phyloP scores from a whole-genome alignment of 305 asterid genomes.

The Solanum hybrid region DNA sequence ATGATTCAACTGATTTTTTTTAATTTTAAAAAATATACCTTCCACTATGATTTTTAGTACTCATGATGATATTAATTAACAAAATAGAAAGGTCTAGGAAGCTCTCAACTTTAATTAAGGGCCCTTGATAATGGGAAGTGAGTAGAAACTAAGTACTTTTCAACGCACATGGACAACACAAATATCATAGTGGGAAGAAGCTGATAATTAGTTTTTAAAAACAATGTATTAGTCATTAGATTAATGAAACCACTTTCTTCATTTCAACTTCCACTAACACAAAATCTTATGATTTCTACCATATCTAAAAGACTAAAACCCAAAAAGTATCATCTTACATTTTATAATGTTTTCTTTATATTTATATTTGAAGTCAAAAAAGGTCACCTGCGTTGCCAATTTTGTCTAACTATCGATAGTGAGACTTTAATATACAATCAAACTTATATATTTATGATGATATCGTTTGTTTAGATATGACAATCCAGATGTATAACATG shows the following conservation, averaged over 20 bases:
- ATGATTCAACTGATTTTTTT: neutral
- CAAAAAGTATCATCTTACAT: neutral
- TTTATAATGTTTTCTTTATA: neutral
- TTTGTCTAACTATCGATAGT: neutral
- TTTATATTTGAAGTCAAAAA: neutral
- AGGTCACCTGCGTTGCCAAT: neutral
- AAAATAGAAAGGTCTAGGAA: neutral
- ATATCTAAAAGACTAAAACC: neutral
- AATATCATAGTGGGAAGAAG: neutral
- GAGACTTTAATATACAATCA: neutral
- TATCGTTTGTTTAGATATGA: neutral
- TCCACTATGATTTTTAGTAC: neutral
- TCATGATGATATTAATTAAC: neutral
- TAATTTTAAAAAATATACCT: neutral
- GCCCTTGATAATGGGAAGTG: constrained; percentile 18
- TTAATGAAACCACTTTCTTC: neutral
- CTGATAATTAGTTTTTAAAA: neutral
- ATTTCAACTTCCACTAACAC: neutral
- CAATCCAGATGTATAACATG: neutral
- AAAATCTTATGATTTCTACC: neutral
- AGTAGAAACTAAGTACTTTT: neutral
- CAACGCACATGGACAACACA: constrained; percentile 7
- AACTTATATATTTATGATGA: neutral
- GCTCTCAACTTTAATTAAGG: constrained; percentile 11
- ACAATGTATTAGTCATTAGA: neutral